Evolutionary conservation across 371 early-diverging fungal genomes (phyloP), one percentile per base, ranked within the genome.

Genomic region (Vairimorpha apis): DNA sequence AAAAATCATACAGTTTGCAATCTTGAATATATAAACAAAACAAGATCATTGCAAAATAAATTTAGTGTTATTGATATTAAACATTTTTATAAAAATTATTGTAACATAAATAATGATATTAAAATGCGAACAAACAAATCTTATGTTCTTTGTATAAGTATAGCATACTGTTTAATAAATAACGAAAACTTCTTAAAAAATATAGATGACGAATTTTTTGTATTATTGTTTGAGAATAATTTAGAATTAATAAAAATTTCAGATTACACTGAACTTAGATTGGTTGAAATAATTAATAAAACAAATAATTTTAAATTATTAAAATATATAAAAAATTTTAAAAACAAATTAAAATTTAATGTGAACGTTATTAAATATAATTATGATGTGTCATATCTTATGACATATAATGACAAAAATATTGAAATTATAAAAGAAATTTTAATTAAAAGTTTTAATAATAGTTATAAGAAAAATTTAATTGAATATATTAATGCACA

Each of bases 401-500:
- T 53, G 55, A 53, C 4, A 8, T 53, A 53, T 27, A 27, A 7
- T 27, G 27, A 25, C 3, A 7, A 2, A 4, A 18, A 53, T 53
- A 29, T 53, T 8, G 18, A 53, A 53, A 18, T 53, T 25, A 53
- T 53, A 2, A 8, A 18, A 53, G 16, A 53, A 25, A 53, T 53
- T 25, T 29, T 53, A 53, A 27, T 53, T 27, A 53, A 53, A 53
- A 25, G 3, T 25, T 29, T 23, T 12, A 29, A 53, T 25, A 23
- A 21, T 27, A 53, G 27, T 5, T 25, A 2, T 8, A 53, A 53
- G 18, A 10, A 25, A 53, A 29, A 53, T 25, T 12, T 53, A 14
- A 25, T 3, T 14, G 27, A 53, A 53, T 53, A 53, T 53, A 53
- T 53, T 53, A 29, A 53, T 7, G 27, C 55, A 53, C 55, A 53